Evolutionary conservation across 441 rosid species (phyloP).

Genomic region (Hura crepitans): DNA sequence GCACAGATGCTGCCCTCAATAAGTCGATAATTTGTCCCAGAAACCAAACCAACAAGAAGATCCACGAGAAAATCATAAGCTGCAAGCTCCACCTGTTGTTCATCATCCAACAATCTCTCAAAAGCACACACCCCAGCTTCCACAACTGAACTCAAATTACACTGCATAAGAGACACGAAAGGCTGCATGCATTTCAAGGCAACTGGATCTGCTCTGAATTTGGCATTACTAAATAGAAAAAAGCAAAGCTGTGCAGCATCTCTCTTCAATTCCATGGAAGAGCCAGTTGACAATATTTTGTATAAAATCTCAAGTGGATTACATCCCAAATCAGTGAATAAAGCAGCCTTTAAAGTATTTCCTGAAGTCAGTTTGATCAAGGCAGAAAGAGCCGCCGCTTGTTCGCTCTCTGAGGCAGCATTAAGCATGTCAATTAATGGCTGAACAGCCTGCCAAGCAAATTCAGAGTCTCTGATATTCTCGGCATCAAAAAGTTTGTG

Average conservation of each 20-base stretch:
- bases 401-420: slow-evolving; percentile 64
- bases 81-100: slow-evolving; percentile 52
- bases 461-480: slow-evolving; percentile 64
- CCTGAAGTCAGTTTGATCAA: slow-evolving; percentile 64
- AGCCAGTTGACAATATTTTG: slow-evolving; percentile 55
- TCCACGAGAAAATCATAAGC: slow-evolving; percentile 50
- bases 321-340: slow-evolving; percentile 54
- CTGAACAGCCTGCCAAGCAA: slow-evolving; percentile 66
- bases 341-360: slow-evolving; percentile 42
- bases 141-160: slow-evolving; percentile 36
- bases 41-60: slow-evolving; percentile 56
- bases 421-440: slow-evolving; percentile 79
- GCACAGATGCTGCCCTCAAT: slow-evolving; percentile 67
- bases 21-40: slow-evolving; percentile 55
- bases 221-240: slow-evolving; percentile 46
- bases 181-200: slow-evolving; percentile 59
- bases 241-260: slow-evolving; percentile 63
- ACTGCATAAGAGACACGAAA: slow-evolving; percentile 58
- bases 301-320: slow-evolving; percentile 56
- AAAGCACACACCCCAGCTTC: slow-evolving; percentile 75
- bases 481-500: slow-evolving; percentile 64
- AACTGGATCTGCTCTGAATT: slow-evolving; percentile 47
- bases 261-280: slow-evolving; percentile 64
- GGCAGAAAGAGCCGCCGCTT: slow-evolving; percentile 61
- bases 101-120: slow-evolving; percentile 68